Conservation (phyloP, 345 rosid species). For the Eucalyptus cloeziana region DNA sequence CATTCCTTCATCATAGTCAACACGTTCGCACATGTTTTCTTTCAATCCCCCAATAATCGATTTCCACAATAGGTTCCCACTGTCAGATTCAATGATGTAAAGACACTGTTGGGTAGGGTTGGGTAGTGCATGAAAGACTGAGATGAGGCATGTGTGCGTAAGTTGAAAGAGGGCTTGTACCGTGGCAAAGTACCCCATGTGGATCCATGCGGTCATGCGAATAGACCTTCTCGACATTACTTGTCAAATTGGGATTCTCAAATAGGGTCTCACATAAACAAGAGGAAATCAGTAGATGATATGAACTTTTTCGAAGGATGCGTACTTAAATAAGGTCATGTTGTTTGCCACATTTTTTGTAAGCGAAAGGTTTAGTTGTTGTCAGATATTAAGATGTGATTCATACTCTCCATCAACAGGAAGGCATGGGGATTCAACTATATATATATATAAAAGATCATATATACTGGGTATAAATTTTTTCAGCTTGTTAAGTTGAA, state of each 20-base stretch:
- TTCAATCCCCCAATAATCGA: background rate
- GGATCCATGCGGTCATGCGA: background rate
- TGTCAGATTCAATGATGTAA: background rate
- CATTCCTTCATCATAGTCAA: background rate
- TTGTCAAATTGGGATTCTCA: background rate
- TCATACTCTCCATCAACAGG: background rate
- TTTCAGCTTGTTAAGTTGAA: background rate
- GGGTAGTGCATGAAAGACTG: background rate
- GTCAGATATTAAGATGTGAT: accelerated
- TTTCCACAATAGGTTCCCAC: background rate
- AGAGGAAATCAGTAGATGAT: background rate
- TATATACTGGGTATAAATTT: too few species aligned
- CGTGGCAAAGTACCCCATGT: background rate
- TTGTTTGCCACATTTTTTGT: background rate
- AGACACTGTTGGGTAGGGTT: background rate
- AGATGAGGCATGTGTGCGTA: background rate
- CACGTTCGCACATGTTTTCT: background rate
- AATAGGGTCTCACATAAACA: background rate
- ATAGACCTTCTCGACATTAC: background rate
- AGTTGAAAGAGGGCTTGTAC: background rate
- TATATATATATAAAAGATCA: too few species aligned
- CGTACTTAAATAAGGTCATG: background rate
- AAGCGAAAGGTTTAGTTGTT: background rate
- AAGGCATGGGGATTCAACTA: accelerated
- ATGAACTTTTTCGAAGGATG: background rate